Conservation (phyloP, 768 basidiomycete species). For the Cyclocybe cylindracea region DNA sequence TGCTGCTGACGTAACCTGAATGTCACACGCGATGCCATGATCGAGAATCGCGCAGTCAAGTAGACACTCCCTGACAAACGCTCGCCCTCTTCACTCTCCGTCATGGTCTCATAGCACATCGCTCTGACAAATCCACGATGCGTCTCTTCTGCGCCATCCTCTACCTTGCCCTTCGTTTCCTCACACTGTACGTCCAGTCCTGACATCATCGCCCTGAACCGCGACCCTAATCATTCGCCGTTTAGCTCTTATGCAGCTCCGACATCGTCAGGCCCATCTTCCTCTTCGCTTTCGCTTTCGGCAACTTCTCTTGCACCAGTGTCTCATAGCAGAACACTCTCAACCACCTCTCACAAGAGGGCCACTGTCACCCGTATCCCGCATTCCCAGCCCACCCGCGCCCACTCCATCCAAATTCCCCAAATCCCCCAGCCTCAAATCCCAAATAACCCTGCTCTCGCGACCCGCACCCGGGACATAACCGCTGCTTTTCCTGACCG, state of each 20-base stretch:
- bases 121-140: constrained; percentile 2
- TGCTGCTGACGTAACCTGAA: constrained; percentile 10
- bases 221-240: too few relatives aligned
- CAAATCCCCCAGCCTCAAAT: neutral
- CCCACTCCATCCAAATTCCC: constrained; percentile 5
- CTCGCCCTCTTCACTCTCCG: neutral
- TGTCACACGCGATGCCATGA: neutral
- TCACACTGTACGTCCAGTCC: neutral
- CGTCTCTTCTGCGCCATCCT: constrained; percentile 8
- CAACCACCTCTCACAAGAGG: neutral
- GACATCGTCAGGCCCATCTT: too few relatives aligned
- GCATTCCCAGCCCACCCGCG: neutral
- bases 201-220: neutral
- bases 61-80: neutral
- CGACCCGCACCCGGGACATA: constrained; percentile 1
- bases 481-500: constrained; percentile 1
- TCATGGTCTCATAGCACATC: constrained; percentile 16
- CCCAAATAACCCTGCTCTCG: constrained; percentile 2
- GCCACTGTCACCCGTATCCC: neutral
- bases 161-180: constrained; percentile 14
- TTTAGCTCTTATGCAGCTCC: too few relatives aligned
- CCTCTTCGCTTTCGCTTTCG: neutral
- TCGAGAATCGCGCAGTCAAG: neutral
- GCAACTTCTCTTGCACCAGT: constrained; percentile 2
- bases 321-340: neutral